Conservation (phyloP, 108 stramenopile genomes). For the Nannochloropsis salina region DNA sequence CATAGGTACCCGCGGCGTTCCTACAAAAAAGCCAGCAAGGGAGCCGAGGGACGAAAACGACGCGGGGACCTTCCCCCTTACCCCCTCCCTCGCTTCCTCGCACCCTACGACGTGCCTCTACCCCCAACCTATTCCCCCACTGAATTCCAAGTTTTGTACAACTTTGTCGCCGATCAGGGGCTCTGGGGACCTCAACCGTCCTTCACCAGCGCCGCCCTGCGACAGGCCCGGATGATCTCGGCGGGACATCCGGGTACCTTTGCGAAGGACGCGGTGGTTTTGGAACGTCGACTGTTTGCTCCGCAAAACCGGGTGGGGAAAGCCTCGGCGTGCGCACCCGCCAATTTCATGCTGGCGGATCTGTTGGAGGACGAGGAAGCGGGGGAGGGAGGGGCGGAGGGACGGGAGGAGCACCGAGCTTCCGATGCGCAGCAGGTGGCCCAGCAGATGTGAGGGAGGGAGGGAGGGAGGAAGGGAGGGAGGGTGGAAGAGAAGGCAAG, state of each 20-base stretch:
- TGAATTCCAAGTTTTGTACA: neutral
- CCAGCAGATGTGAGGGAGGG: neutral
- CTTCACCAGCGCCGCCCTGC: neutral
- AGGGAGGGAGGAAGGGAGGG: neutral
- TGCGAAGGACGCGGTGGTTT: neutral
- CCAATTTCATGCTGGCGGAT: neutral
- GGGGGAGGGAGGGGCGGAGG: neutral
- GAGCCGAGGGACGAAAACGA: neutral
- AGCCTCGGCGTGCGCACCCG: neutral
- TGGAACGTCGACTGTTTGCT: neutral
- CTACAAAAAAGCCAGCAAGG: neutral
- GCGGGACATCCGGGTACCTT: neutral
- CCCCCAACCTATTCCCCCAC: neutral
- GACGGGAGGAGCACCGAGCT: neutral
- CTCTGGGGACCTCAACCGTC: neutral
- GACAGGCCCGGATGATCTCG: neutral
- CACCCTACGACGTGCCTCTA: neutral
- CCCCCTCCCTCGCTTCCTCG: neutral
- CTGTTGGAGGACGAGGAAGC: neutral
- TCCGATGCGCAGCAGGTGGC: neutral
- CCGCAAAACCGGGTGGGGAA: neutral
- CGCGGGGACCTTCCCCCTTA: neutral
- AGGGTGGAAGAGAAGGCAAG: neutral
- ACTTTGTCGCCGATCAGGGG: neutral
- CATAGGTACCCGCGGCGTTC: neutral